phyloP scores from a whole-genome alignment of 371 early-diverging fungal species.

The Syncephalastrum monosporum region DNA sequence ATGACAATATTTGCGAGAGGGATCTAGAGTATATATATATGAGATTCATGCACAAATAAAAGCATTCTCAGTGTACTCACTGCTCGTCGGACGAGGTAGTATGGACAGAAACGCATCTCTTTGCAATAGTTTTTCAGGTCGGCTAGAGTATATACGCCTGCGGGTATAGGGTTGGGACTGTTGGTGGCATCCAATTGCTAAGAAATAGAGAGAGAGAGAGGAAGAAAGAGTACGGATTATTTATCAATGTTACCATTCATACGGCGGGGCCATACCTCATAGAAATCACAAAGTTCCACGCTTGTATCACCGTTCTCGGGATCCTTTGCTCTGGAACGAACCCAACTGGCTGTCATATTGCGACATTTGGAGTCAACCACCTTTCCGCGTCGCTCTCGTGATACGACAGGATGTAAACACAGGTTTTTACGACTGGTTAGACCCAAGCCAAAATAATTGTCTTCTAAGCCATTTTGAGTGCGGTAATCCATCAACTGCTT shows the following conservation, averaged over 20 bases:
- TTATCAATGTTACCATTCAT: not conserved
- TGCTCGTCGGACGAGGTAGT: slow-evolving; percentile 90
- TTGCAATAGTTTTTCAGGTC: slow-evolving; percentile 84
- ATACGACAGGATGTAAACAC: slow-evolving; percentile 90
- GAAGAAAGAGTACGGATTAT: not conserved
- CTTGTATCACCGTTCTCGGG: slow-evolving; percentile 30
- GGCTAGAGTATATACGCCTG: slow-evolving; percentile 96
- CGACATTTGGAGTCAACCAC: slow-evolving; percentile 91
- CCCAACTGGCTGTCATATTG: slow-evolving; percentile 93
- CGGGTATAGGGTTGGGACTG: slow-evolving; percentile 70
- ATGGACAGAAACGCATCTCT: slow-evolving; percentile 88
- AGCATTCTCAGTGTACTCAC: slow-evolving; percentile 30
- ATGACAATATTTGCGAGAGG: slow-evolving; percentile 96
- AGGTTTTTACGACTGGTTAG: slow-evolving; percentile 95
- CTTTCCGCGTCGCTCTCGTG: slow-evolving; percentile 82
- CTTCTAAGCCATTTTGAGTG: slow-evolving; percentile 59
- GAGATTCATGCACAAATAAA: not conserved
- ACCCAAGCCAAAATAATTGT: slow-evolving; percentile 93
- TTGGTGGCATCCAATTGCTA: slow-evolving; percentile 69
- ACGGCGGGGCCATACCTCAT: slow-evolving; percentile 55
- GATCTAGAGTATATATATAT: slow-evolving; percentile 50
- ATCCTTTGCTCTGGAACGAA: slow-evolving; percentile 71
- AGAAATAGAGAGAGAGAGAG: not conserved
- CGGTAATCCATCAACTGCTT: slow-evolving; percentile 91
- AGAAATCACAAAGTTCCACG: slow-evolving; percentile 80